These are phyloP conservation scores for Rhododendron henanense DNA, from an alignment of 148 eudicot genomes.

Conservation along the genomic window DNA sequence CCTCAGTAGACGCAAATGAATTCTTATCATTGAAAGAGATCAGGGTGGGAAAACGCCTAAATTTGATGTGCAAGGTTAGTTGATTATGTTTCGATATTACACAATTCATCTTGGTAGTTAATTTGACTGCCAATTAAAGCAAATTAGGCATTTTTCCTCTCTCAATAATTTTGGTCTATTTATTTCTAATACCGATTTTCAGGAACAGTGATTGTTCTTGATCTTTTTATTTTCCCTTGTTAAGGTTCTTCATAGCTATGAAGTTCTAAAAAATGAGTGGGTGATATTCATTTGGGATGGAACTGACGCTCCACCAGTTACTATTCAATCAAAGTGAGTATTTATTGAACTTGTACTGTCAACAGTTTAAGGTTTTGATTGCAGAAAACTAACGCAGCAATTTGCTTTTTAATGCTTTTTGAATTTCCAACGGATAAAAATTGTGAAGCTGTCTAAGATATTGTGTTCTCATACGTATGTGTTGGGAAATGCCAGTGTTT, in stretches of 20 bases:
- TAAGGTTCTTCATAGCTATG: conserved; percentile 61
- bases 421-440: neutral
- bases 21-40: conserved; percentile 45
- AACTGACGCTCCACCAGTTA: conserved; percentile 65
- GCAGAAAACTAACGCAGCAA: neutral
- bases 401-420: neutral
- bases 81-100: neutral
- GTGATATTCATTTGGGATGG: conserved; percentile 93
- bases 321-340: conserved; percentile 54
- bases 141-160: neutral
- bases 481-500: neutral
- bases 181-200: neutral
- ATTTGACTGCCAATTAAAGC: neutral
- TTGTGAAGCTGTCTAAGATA: neutral
- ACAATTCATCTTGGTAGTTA: neutral
- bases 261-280: conserved; percentile 49
- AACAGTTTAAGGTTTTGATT: neutral
- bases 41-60: conserved; percentile 39
- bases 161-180: neutral
- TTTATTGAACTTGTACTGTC: neutral
- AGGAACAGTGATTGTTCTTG: neutral
- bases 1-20: conserved; percentile 39
- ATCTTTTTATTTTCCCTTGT: conserved; percentile 10
- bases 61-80: conserved; percentile 77
- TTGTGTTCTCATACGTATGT: too few relatives aligned